Base-by-base conservation (phyloP, 768 basidiomycete species). In the Boletus rex-veris region DNA sequence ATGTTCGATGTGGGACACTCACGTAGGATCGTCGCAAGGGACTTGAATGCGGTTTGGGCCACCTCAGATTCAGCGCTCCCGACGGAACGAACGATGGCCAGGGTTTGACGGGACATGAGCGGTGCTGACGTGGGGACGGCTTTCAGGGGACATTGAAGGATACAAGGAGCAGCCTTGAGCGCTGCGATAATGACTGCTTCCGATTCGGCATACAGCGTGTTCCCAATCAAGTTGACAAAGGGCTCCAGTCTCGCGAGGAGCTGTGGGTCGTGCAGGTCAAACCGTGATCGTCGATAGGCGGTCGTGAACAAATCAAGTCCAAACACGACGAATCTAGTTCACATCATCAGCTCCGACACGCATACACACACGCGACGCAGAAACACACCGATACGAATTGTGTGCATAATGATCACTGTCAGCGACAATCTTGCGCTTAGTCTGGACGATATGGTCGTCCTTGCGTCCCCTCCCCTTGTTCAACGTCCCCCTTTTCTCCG, bases 301-400 rank as follows among this genome's bases (percentile, higher is more conserved):
- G 92, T 90, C 61, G 88, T 82, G 65, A 98, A 87, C 5, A 99
- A 76, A 49, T 98, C 94, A 39, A 98, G 77, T 39, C 97, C 97
- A 61, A 99, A 92, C 6, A 84, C 80, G 30, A 97, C 84, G 62
- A 98, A 98, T 24, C 89, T 92, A 57, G 19, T 26, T 43, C 38
- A 28, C 8, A 24, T 33, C 12, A 57, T 50, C 44, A 58, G 60
- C 21, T 6, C 9, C 9, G 24, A 40, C 14, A 7, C 21, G n/a
- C 43, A 38, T 24, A 21, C 16, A 24, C 7, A 37, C 30, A 28
- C 9, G 38, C 26, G 16, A 43, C 45, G 10, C 10, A 14, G 14
- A 10, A 38, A 66, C 80, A 16, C 64, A 90, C 90, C 92, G 85
- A 74, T 87, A 89, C 6, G 93, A 94, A 66, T 97, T 98, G 64